phyloP scores from a whole-genome alignment of 225 moss, liverwort and hornwort genomes.

The Pseudoscleropodium purum region DNA sequence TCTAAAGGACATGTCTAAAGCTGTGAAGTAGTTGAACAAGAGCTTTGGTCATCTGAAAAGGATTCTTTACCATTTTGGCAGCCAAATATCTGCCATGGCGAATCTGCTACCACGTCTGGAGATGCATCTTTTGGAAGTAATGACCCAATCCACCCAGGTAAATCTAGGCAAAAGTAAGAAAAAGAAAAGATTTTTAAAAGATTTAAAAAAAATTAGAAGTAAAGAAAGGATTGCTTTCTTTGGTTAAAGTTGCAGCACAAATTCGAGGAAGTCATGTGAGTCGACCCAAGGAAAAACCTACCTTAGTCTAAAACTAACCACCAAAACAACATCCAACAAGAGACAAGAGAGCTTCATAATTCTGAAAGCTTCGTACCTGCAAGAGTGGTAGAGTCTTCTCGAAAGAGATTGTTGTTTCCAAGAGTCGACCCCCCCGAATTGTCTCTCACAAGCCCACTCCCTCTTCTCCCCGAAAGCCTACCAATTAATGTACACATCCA shows the following conservation, averaged over 20 bases:
- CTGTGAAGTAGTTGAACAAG: not conserved
- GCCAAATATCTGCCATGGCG: conserved; percentile 96
- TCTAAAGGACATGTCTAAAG: not conserved
- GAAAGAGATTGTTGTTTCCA: conserved; percentile 15
- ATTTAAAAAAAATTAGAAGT: not conserved
- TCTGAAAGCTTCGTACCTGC: conserved; percentile 15
- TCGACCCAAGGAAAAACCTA: not conserved
- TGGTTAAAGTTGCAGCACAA: not conserved
- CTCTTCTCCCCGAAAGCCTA: conserved; percentile 33
- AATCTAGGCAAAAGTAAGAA: conserved; percentile 44
- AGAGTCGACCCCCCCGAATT: conserved; percentile 25
- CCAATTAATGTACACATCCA: not conserved
- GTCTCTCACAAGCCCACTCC: conserved; percentile 52
- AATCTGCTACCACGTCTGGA: conserved; percentile 81
- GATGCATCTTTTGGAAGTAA: conserved; percentile 71
- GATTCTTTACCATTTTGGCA: conserved; percentile 69
- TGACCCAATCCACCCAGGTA: conserved; percentile 96
- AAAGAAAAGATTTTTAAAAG: no score
- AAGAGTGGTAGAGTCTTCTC: conserved; percentile 54
- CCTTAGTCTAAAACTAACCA: not conserved
- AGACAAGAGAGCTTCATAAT: not conserved
- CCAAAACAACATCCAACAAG: not conserved
- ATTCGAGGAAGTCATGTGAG: not conserved
- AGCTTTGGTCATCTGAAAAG: not conserved
- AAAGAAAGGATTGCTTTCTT: not conserved